Conservation (phyloP, 225 moss, liverwort and hornwort genomes). For the Pseudoscleropodium purum region DNA sequence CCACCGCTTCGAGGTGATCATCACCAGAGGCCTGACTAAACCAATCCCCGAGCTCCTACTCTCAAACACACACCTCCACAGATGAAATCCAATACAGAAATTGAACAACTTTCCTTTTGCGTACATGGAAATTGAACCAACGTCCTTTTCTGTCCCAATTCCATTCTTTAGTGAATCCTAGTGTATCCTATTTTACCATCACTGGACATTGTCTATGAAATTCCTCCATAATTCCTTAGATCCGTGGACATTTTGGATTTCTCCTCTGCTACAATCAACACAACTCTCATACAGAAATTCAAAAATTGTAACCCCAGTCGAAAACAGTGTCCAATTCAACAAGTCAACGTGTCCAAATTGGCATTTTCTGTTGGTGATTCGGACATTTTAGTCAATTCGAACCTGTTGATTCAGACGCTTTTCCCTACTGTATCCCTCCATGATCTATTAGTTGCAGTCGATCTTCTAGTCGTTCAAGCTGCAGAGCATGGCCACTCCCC, state of each 20-base stretch:
- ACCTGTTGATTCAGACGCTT: not conserved
- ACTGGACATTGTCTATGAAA: not conserved
- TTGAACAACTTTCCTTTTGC: not conserved
- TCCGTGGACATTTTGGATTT: not conserved
- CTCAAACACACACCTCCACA: not conserved
- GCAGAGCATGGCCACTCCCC: constrained; percentile 93
- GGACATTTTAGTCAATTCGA: not conserved
- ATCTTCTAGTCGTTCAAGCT: constrained; percentile 54
- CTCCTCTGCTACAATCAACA: not conserved
- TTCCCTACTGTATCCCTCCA: not conserved
- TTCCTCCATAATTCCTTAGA: not conserved
- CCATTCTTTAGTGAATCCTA: not conserved
- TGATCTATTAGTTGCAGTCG: not conserved
- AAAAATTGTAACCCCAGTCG: too few species aligned
- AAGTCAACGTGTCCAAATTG: too few species aligned
- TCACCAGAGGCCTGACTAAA: not conserved
- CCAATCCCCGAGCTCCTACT: not conserved
- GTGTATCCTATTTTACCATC: not conserved
- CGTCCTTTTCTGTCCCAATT: not conserved
- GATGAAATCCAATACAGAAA: not conserved
- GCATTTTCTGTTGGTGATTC: not conserved
- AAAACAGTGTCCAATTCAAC: not conserved
- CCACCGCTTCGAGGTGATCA: not conserved
- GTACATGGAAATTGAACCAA: not conserved
- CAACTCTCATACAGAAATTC: too few species aligned